Evolutionary conservation across 306 rosid genomes (phyloP).

Genomic region (Ammopiptanthus mongolicus): DNA sequence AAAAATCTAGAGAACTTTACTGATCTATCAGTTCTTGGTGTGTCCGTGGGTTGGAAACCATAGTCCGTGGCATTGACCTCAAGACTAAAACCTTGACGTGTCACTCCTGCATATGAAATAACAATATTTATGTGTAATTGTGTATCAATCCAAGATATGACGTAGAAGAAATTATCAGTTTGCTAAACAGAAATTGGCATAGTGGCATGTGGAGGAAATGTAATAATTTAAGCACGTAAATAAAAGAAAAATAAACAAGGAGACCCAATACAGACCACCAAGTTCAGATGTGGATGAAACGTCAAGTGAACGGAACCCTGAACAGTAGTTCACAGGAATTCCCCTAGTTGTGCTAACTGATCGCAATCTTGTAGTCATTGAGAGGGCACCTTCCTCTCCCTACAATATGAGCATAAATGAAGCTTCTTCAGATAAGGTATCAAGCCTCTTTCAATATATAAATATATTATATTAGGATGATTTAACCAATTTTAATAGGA

Average conservation of each 20-base stretch:
- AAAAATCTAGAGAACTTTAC: constrained; percentile 37
- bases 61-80: constrained; percentile 85
- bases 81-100: constrained; percentile 72
- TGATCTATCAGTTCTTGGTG: constrained; percentile 98
- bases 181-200: neutral
- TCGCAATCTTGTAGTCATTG: constrained; percentile 88
- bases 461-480: constrained; percentile 13
- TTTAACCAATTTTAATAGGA: neutral
- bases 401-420: constrained; percentile 28
- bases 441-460: constrained; percentile 3
- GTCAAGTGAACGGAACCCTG: constrained; percentile 69
- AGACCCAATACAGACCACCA: constrained; percentile 52
- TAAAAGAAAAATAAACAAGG: constrained; percentile 14
- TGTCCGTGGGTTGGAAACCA: constrained; percentile 84
- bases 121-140: constrained; percentile 4
- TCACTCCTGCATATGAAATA: constrained; percentile 60
- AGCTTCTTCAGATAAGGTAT: constrained; percentile 6
- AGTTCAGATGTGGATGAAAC: constrained; percentile 43
- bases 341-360: constrained; percentile 56
- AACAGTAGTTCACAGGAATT: constrained; percentile 88
- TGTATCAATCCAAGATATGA: constrained; percentile 2
- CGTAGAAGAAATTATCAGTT: constrained; percentile 11
- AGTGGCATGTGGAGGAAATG: neutral
- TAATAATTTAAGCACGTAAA: neutral
- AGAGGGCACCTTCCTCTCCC: constrained; percentile 99